phyloP scores from a whole-genome alignment of 495 filamentous ascomycete species.

The Penicillium canescens region DNA sequence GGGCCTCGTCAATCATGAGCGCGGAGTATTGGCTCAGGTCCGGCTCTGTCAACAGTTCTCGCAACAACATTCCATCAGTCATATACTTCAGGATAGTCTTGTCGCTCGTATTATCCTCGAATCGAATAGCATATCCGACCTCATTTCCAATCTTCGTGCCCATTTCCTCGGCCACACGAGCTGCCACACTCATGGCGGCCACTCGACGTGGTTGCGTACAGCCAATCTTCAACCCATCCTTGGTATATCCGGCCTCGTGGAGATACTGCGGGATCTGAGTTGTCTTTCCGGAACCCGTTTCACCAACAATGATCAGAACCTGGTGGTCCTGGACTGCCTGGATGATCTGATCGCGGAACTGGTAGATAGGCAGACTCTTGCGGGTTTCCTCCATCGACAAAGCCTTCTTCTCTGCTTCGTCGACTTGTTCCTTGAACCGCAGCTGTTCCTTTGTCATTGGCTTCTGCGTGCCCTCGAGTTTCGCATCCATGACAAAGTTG shows the following conservation, averaged over 20 bases:
- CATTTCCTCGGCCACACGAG: constrained; percentile 93
- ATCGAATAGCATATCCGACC: constrained; percentile 94
- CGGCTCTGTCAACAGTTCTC: constrained; percentile 90
- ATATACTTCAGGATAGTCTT: constrained; percentile 96
- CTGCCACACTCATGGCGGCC: constrained; percentile 93
- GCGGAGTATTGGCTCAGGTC: constrained; percentile 82
- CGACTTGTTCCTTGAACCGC: constrained; percentile 73
- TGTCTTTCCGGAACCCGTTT: constrained; percentile 87
- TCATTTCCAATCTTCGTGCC: constrained; percentile 88
- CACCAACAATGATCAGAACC: constrained; percentile 84
- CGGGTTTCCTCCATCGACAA: constrained; percentile 86
- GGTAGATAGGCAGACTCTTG: constrained; percentile 88
- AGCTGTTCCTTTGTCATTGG: constrained; percentile 76
- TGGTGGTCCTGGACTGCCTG: constrained; percentile 75
- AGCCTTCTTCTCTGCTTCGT: constrained; percentile 84
- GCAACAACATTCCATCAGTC: constrained; percentile 95
- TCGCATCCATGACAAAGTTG: constrained; percentile 78
- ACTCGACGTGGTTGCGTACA: constrained; percentile 87
- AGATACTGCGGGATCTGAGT: constrained; percentile 90
- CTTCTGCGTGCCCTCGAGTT: constrained; percentile 65
- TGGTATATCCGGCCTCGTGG: constrained; percentile 84
- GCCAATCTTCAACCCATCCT: constrained; percentile 58
- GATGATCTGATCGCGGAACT: constrained; percentile 74
- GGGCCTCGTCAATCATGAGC: constrained; percentile 96
- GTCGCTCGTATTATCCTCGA: constrained; percentile 90